A percentile compares a stretch with the other conserved stretches of the same genome.
Conservation (phyloP, 352 stramenopile species). For the Pythium utonaiense region DNA sequence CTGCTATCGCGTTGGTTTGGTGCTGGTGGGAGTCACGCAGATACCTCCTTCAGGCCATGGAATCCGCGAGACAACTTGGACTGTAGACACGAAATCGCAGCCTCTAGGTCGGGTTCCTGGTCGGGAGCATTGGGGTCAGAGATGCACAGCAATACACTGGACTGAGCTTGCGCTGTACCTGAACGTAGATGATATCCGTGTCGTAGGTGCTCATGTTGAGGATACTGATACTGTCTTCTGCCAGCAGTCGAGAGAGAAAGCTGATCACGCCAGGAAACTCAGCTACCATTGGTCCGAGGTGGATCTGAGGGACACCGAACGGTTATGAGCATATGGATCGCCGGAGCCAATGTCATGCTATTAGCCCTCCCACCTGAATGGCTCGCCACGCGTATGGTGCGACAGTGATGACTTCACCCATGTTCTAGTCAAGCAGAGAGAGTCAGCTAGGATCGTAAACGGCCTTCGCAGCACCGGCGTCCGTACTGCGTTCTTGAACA, state of each 20-base stretch:
- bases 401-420: slow-evolving; percentile 61
- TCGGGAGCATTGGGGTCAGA: not conserved
- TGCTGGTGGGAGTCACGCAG: not conserved
- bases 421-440: no score
- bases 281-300: slow-evolving; percentile 80
- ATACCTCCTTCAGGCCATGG: slow-evolving; percentile 77
- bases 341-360: no score
- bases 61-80: slow-evolving; percentile 74
- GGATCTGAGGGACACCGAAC: slow-evolving; percentile 48
- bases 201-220: slow-evolving; percentile 91
- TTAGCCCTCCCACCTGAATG: slow-evolving; percentile 79
- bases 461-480: no score
- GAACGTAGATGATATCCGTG: slow-evolving; percentile 86
- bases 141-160: not conserved
- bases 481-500: slow-evolving; percentile 73
- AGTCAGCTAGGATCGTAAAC: no score
- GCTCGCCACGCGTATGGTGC: slow-evolving; percentile 75
- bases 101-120: slow-evolving; percentile 53
- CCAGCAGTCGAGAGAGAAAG: slow-evolving; percentile 81
- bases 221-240: slow-evolving; percentile 84
- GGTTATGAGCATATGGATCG: no score
- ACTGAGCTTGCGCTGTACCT: slow-evolving; percentile 18
- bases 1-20: no score
- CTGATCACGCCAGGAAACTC: slow-evolving; percentile 82
- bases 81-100: slow-evolving; percentile 71